Conservation (phyloP, 2,329 filamentous ascomycete genomes). For the Phoma sp. region DNA sequence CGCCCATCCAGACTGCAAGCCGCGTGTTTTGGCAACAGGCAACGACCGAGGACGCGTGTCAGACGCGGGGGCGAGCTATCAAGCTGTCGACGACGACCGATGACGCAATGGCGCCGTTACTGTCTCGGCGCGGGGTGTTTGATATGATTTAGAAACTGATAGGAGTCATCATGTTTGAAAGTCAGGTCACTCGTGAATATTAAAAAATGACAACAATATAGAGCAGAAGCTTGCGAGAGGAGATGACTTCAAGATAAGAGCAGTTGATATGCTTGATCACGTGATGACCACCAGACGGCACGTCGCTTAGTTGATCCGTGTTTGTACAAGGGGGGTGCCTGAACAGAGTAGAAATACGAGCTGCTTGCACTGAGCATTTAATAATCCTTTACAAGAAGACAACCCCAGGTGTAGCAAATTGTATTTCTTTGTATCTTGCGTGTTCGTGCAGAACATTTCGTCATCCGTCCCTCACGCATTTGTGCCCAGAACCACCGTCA, state of each 20-base stretch:
- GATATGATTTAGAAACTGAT: background rate
- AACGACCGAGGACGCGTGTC: conserved; percentile 10
- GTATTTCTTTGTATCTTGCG: too few species aligned
- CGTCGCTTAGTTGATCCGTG: background rate
- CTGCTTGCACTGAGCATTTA: too few species aligned
- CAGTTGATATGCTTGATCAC: background rate
- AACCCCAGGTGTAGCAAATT: too few species aligned
- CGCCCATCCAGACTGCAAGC: background rate
- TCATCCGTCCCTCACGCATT: background rate
- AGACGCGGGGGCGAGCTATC: conserved; percentile 4
- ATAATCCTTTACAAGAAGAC: too few species aligned
- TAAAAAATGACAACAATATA: too few species aligned
- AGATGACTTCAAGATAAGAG: too few species aligned
- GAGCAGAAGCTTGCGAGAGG: too few species aligned
- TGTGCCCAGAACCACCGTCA: conserved; percentile 6
- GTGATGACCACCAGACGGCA: background rate
- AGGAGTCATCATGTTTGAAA: too few species aligned
- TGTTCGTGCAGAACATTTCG: background rate
- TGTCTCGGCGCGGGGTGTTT: conserved; percentile 8
- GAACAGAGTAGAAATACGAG: too few species aligned
- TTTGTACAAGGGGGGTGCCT: background rate
- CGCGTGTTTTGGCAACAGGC: conserved; percentile 5
- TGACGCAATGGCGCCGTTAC: conserved; percentile 14
- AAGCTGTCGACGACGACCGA: conserved; percentile 8
- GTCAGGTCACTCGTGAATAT: too few species aligned